Evolutionary conservation across 225 moss, liverwort and hornwort species (phyloP), one percentile per base, ranked within the genome.

Genomic region (Polytrichum commune): DNA sequence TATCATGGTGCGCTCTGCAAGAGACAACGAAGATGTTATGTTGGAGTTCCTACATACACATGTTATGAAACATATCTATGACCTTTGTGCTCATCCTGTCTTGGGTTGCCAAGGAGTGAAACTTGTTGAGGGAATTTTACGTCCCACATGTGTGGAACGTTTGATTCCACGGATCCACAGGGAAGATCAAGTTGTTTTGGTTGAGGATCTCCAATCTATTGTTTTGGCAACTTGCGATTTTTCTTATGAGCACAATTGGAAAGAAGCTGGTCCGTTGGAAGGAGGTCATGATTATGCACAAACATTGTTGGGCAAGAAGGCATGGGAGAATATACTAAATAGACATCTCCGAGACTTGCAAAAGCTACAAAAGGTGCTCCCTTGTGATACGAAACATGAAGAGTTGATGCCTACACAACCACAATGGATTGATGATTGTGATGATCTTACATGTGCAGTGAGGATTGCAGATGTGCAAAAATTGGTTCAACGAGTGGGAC

Each of bases 91-190:
- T 19, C 56, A 57, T 57, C 56, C 4, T 5, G 0, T 22, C 19
- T 57, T 57, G 7, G 19, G 56, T 57, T 57, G 64, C 54, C 64
- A 53, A 5, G 72, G 72, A 55, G 64, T 64, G 1, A 64, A 28
- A 20, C 20, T 64, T 54, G 64, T 25, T 19, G 64, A 72, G 19
- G 20, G 64, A 1, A 54, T 55, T 6, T 32, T 55, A 7, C 29
- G 55, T 27, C 22, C 56, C 5, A 57, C 19, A 57, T 57, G 56
- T 57, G 56, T 57, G 5, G 22, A 57, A 5, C 0, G 19, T 0
- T 57, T 57, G 56, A 2, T 57, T 57, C 56, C 56, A 57, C 19
- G 56, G 19, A 7, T 19, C 5, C 19, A 22, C 20, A 19, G 56
- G 2, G 7, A 57, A 57, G 5, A 57, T 22, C 56, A 57, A 57